Evolutionary conservation across 148 eudicot genomes (phyloP), one percentile per base, ranked within the genome.

Genomic region (Heliamphora exappendiculata): DNA sequence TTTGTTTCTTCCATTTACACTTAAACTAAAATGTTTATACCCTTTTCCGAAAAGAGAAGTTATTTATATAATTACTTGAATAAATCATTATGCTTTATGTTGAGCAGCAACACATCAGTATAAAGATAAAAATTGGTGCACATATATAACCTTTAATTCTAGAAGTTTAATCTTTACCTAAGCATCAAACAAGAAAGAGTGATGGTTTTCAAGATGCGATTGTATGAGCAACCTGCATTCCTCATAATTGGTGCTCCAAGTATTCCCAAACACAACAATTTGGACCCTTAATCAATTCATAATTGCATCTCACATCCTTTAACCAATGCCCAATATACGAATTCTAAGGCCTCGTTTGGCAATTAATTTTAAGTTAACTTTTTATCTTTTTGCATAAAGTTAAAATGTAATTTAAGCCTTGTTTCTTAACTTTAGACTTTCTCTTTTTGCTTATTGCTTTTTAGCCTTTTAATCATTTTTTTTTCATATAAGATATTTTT

Each of bases 281-380:
- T 47, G 50, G 37, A 72, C 55, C 62, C 14, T 62, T 19, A 54
- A 54, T 51, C 36, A 34, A 54, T 36, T 54, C 64, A 55, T 72
- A 72, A 53, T 55, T 72, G 64, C 75, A 54, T 17, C 12, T 42
- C 44, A 1, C 20, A 72, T 44, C 55, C 57, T 72, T 44, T n/a
- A 72, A 72, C 57, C 39, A 53, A 54, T 72, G 64, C 12, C 75
- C 36, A 44, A 33, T 9, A 22, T 72, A n/a, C n/a, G n/a, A n/a
- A n/a, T n/a, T n/a, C n/a, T n/a, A n/a, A n/a, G n/a, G n/a, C n/a
- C n/a, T n/a, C n/a, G n/a, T n/a, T n/a, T n/a, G n/a, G n/a, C n/a
- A n/a, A n/a, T n/a, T n/a, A n/a, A n/a, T n/a, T n/a, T n/a, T n/a
- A n/a, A n/a, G n/a, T n/a, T n/a, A n/a, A n/a, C n/a, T n/a, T n/a